Base-by-base conservation (phyloP, 2,329 filamentous ascomycete genomes). In the Neonectria punicea region DNA sequence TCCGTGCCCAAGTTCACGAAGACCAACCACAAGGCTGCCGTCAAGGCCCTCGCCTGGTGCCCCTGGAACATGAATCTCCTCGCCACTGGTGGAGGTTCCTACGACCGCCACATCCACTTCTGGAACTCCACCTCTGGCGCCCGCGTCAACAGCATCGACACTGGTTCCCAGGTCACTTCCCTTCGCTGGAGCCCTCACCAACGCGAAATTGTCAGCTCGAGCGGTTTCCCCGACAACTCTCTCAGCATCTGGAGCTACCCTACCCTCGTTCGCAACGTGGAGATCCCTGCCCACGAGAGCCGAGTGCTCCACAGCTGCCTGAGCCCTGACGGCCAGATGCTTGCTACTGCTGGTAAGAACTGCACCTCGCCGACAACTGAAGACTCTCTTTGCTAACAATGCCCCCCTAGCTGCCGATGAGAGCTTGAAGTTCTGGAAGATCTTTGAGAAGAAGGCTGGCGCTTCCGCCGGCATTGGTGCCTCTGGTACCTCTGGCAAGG, bases 231-330 rank as follows among this genome's bases (percentile, higher is more conserved):
- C n/a, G 95, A 98, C 84, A 99, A 99, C 87, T 97, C 93, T 41
- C 87, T 99, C 73, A 97, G 93, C 86, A 97, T 99, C 84, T 99
- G 96, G 96, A 97, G 93, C 86, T 99, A 99, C 83, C 96, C 96
- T 10, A 96, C 94, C 18, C 86, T 98, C 55, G 96, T 98, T 70
- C 96, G 97, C 84, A 98, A 97, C 78, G 92, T 98, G 66, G 96
- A 99, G 85, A 97, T 99, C 70, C 96, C 95, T 11, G 96, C 96
- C 20, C 96, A 99, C 78, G 96, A 99, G 86, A 97, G 93, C 76
- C 89, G 96, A 74, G 95, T 99, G 46, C 89, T 99, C 54, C 96
- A 98, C 89, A 97, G 93, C 86, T 96, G 93, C 79, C 89, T 99
- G 73, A 98, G 94, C 83, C 96, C 96, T 3, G 96, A 99, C 76